phyloP scores from a whole-genome alignment of 2,329 filamentous ascomycete genomes.

The Aspergillus aculeatus region DNA sequence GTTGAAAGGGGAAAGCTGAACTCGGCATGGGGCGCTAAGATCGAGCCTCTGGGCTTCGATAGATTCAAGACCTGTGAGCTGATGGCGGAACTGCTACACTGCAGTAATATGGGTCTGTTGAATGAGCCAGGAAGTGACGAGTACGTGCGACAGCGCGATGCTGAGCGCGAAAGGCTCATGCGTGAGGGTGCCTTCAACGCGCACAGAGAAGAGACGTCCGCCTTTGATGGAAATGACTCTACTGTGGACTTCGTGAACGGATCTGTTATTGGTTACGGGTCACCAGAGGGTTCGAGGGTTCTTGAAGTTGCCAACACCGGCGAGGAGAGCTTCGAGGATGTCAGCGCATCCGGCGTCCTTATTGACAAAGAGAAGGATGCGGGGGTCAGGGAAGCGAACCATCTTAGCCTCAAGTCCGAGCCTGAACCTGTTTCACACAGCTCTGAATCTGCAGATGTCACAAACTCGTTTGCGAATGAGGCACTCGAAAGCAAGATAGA shows the following conservation, averaged over 20 bases:
- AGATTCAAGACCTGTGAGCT: conserved; percentile 98
- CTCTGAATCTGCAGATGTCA: conserved; percentile 2
- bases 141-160: conserved; percentile 75
- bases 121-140: conserved; percentile 90
- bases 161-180: conserved; percentile 76
- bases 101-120: conserved; percentile 95
- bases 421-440: conserved; percentile 18
- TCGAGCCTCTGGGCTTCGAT: conserved; percentile 94
- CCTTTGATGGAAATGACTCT: conserved; percentile 57
- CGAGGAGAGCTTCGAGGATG: conserved; percentile 93
- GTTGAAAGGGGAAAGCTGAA: conserved; percentile 72
- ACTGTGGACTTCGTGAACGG: conserved; percentile 45
- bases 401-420: conserved; percentile 25
- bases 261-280: conserved; percentile 45
- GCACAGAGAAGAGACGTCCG: conserved; percentile 48
- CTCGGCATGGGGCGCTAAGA: conserved; percentile 85
- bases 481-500: not conserved
- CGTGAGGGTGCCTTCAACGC: conserved; percentile 68
- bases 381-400: conserved; percentile 51
- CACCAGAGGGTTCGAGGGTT: conserved; percentile 65
- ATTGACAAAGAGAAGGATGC: conserved; percentile 71
- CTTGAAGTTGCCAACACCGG: conserved; percentile 77
- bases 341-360: conserved; percentile 67
- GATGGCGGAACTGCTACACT: conserved; percentile 96
- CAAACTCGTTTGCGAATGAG: conserved; percentile 3